Evolutionary conservation across 108 stramenopile species (phyloP).

Genomic region (Cyclotella atomus): DNA sequence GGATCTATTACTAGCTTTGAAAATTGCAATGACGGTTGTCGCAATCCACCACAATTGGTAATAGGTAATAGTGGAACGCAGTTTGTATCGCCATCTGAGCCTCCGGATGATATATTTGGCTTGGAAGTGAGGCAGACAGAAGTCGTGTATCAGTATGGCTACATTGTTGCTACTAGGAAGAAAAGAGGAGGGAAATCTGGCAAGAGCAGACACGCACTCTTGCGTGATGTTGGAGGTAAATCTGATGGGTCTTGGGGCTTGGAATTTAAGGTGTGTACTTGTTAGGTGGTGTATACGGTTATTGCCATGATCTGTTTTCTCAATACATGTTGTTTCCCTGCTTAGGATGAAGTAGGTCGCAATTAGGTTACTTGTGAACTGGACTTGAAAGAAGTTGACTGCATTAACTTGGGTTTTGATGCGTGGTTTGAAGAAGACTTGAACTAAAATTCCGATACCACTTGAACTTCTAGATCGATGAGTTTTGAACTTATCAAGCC

Average conservation of each 20-base stretch:
- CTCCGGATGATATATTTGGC: slow-evolving; percentile 4
- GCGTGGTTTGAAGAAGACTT: background rate
- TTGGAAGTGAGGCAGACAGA: background rate
- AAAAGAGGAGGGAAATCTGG: background rate
- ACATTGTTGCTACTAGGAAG: background rate
- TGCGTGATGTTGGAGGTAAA: too few relatives aligned
- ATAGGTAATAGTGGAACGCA: slow-evolving; percentile 5
- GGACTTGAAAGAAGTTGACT: background rate
- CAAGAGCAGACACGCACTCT: too few relatives aligned
- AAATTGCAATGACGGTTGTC: background rate
- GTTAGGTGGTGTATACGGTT: background rate
- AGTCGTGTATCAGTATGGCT: slow-evolving; percentile 6
- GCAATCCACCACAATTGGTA: slow-evolving; percentile 7
- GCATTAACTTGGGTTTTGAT: background rate
- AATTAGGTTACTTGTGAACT: background rate
- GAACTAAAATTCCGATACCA: too few relatives aligned
- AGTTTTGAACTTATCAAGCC: too few relatives aligned
- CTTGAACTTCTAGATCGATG: too few relatives aligned
- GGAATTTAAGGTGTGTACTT: slow-evolving; percentile 3
- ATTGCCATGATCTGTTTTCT: background rate
- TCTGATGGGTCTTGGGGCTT: background rate
- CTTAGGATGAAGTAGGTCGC: background rate
- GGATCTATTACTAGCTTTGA: slow-evolving; percentile 5
- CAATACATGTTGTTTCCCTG: too few relatives aligned
- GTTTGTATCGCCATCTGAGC: background rate